Conservation (phyloP, 1,284 basidiomycete genomes). For the Leccinum olivaceoglutinosum region DNA sequence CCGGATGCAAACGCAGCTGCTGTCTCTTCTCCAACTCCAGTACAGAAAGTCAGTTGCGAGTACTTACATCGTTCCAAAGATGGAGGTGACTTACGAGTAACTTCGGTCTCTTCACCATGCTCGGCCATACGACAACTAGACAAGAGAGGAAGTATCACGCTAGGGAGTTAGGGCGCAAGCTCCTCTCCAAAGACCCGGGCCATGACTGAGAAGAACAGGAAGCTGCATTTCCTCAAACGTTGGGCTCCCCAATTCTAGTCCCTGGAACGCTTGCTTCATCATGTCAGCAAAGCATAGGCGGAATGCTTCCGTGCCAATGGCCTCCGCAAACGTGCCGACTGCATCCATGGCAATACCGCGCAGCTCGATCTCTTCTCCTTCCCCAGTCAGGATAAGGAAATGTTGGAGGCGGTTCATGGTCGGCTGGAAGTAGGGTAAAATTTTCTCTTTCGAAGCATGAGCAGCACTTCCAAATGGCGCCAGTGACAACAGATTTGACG, state of each 20-base stretch:
- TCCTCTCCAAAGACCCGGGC: constrained; percentile 93
- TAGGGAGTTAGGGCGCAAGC: constrained; percentile 84
- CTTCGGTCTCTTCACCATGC: constrained; percentile 58
- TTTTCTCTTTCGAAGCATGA: constrained; percentile 92
- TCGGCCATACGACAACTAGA: constrained; percentile 84
- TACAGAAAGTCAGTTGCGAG: constrained; percentile 1
- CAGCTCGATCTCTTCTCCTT: constrained; percentile 89
- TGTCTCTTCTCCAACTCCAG: constrained; percentile 45
- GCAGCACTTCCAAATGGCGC: constrained; percentile 96
- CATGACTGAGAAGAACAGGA: constrained; percentile 99
- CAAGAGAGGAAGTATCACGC: constrained; percentile 85
- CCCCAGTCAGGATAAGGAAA: constrained; percentile 78
- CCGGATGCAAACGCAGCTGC: constrained; percentile 66
- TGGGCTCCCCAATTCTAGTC: constrained; percentile 82
- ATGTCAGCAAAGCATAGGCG: constrained; percentile 92
- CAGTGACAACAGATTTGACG: constrained; percentile 94
- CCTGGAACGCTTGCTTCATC: constrained; percentile 95
- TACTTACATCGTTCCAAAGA: background rate
- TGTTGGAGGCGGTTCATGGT: constrained; percentile 89
- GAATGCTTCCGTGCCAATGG: constrained; percentile 93
- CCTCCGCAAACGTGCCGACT: constrained; percentile 96
- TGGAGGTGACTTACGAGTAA: constrained; percentile 33
- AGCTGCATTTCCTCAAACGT: constrained; percentile 91
- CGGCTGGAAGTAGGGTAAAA: constrained; percentile 92
- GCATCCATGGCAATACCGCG: constrained; percentile 99